Evolutionary conservation across 371 early-diverging fungal genomes (phyloP), one percentile per base, ranked within the genome.

Genomic region (Mortierella sp.): DNA sequence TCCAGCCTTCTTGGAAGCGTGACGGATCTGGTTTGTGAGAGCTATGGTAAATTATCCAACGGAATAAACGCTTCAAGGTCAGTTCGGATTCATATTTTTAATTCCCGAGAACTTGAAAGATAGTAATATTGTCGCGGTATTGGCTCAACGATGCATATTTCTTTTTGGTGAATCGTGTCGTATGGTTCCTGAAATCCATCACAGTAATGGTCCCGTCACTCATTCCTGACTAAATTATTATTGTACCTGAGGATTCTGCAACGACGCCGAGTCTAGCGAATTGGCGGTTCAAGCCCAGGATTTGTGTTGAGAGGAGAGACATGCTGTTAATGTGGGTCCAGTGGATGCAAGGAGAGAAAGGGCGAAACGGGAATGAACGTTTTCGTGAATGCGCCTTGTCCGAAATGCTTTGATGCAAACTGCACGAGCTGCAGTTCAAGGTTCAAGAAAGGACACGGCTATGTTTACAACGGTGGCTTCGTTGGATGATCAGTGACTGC

Each of bases 1-100:
- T 65, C 97, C 96, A 20, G 96, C 86, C 83, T 94, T 96, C 83
- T 98, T 97, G 37, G 96, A 91, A 49, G 98, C 98, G 87, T 89
- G 93, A 80, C 98, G 94, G 68, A 96, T 88, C 85, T 96, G 96
- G 69, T 76, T 81, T 61, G 77, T 73, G 68, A 81, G 54, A 18
- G 73, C 83, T 81, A 64, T 32, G 12, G 3, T 9, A 55, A 55
- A 14, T 18, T 28, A 30, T 12, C 12, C 45, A 18, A 18, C 18
- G 45, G 45, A 45, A 16, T 16, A 16, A 45, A 55, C 10, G 14
- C 14, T 55, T 20, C 24, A 6, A 12, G 10, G 55, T 55, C 55
- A 55, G 55, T 55, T 30, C 28, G 20, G 24, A 4, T 52, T 24
- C n/a, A 24, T 58, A 14, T 58, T 24, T 16, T 9, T 55, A 47